Evolutionary conservation across 2,329 filamentous ascomycete species (phyloP).

Genomic region (Chrysosporium queenslandicum): DNA sequence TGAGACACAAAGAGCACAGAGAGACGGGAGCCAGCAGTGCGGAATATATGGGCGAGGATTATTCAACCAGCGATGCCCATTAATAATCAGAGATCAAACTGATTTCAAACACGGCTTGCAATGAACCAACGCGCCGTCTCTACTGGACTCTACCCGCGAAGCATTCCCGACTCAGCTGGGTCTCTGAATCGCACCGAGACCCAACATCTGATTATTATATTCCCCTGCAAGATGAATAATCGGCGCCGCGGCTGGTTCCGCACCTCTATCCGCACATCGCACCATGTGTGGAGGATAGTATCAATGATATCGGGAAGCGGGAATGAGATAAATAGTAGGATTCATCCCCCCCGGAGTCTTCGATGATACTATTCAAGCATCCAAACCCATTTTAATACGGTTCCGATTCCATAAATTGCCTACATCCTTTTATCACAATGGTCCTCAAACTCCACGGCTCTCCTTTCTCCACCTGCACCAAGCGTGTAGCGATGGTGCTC

Average conservation of each 20-base stretch:
- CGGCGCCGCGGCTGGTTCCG: background rate
- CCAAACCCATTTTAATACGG: background rate
- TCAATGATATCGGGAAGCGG: background rate
- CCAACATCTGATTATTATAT: too few relatives aligned
- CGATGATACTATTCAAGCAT: background rate
- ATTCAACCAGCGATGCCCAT: too few relatives aligned
- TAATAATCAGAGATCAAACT: too few relatives aligned
- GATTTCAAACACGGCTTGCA: too few relatives aligned
- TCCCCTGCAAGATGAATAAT: background rate
- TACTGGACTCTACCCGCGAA: too few relatives aligned
- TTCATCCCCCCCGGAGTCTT: background rate
- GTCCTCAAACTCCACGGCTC: slow-evolving; percentile 14
- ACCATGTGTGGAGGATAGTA: background rate
- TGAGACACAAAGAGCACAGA: too few relatives aligned
- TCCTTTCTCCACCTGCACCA: slow-evolving; percentile 11
- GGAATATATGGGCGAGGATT: too few relatives aligned
- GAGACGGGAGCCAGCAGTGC: too few relatives aligned
- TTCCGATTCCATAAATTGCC: background rate
- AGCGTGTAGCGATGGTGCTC: slow-evolving; percentile 15
- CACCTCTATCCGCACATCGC: background rate
- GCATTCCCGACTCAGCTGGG: too few relatives aligned
- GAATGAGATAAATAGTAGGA: background rate
- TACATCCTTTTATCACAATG: slow-evolving; percentile 6
- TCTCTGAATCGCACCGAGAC: background rate
- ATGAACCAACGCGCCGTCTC: too few relatives aligned